A percentile compares a stretch with the other conserved stretches of the same genome.
These are phyloP conservation scores for Aechmea fasciata DNA, from an alignment of 176 grass and related monocot species.

Conservation along the genomic window DNA sequence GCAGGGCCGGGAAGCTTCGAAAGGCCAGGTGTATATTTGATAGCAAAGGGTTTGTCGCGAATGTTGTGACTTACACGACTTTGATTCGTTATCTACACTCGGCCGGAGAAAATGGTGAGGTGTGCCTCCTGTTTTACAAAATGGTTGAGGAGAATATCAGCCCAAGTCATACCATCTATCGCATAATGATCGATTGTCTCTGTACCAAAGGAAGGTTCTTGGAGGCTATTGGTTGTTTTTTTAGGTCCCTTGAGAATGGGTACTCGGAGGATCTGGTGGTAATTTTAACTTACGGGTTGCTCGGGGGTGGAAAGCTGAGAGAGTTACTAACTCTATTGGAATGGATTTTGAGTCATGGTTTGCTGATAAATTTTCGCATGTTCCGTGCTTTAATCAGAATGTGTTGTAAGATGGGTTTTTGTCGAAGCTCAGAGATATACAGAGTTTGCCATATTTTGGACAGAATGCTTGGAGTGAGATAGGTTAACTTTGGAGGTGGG, in stretches of 20 bases:
- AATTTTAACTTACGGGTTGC: slow-evolving; percentile 43
- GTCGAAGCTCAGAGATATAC: slow-evolving; percentile 54
- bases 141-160: slow-evolving; percentile 46
- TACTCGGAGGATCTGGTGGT: slow-evolving; percentile 31
- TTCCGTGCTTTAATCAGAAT: slow-evolving; percentile 41
- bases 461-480: slow-evolving; percentile 51
- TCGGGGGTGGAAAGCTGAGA: slow-evolving; percentile 37
- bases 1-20: slow-evolving; percentile 40
- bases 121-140: slow-evolving; percentile 35
- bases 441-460: slow-evolving; percentile 57
- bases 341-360: slow-evolving; percentile 48
- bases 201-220: slow-evolving; percentile 51
- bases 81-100: slow-evolving; percentile 53
- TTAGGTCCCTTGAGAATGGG: slow-evolving; percentile 35
- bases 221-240: slow-evolving; percentile 50
- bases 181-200: slow-evolving; percentile 52
- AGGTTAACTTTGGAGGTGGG: too few relatives aligned
- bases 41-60: slow-evolving; percentile 45
- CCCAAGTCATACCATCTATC: slow-evolving; percentile 43
- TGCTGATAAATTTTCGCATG: slow-evolving; percentile 46
- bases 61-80: slow-evolving; percentile 59
- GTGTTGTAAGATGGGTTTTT: slow-evolving; percentile 65
- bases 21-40: slow-evolving; percentile 33
- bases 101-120: slow-evolving; percentile 45
- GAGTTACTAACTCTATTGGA: slow-evolving; percentile 42